Base-by-base conservation (phyloP, 352 stramenopile genomes). In the Thalassiosira exigua region DNA sequence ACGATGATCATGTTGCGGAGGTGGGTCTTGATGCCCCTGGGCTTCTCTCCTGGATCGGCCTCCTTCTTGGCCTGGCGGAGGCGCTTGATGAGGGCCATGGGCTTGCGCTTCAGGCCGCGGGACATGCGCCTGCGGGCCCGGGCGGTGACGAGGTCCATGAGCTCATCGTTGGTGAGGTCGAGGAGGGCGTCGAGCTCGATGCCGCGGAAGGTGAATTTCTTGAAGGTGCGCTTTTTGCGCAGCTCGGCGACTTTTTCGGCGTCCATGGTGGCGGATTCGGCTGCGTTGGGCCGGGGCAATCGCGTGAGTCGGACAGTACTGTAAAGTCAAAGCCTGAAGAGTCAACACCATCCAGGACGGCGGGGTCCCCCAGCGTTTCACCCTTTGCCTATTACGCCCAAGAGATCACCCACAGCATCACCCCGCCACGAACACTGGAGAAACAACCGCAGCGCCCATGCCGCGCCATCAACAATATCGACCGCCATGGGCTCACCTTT, bases 1-100 rank as follows among this genome's bases (percentile, higher is more conserved):
- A 99, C 96, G 85, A 99, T 99, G 87, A 99, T 98, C 97, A 99
- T 99, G 94, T 99, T 98, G 91, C 98, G 95, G 71, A 99, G 89
- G 93, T 99, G 98, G 67, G 98, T 99, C 95, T 99, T 99, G 88
- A 99, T 97, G 81, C 96, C 95, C 82, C 97, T 94, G 19, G 98
- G 98, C 90, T 98, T 98, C 92, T 99, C 98, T 77, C 98, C 94
- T 56, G 96, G 94, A 74, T 92, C 94, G 70, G 96, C 96, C 69
- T 98, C 96, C 81, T 98, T 98, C 96, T 99, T 99, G 78, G 97
- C 96, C 91, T 99, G 98, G 75, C 97, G 93, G 70, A 99, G 95
- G 81, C 96, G 96, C 94, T 99, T 99, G 92, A 99, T 98, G 54
- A 99, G 91, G 41, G 96, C 96, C 96, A 98, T 99, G 66, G 96